Evolutionary conservation across 2,329 filamentous ascomycete species (phyloP).

Genomic region (Xylaria arbuscula): DNA sequence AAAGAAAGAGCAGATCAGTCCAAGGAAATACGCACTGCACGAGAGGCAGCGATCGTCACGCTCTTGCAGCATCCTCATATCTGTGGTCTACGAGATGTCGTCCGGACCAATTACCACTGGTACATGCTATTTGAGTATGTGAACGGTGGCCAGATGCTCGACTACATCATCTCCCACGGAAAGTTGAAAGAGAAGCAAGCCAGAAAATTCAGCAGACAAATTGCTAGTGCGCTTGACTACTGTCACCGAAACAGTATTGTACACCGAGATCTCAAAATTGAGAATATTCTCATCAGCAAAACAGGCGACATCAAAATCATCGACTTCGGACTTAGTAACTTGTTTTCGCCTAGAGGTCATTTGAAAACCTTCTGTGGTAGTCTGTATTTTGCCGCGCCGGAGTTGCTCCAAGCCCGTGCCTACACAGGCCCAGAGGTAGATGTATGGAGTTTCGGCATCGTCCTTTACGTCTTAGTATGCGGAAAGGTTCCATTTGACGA

Average conservation of each 20-base stretch:
- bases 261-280: constrained; percentile 96
- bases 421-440: constrained; percentile 98
- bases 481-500: constrained; percentile 99
- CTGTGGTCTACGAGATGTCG: constrained; percentile 93
- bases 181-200: constrained; percentile 98
- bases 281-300: constrained; percentile 99
- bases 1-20: constrained; percentile 93
- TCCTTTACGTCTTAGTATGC: constrained; percentile 95
- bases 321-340: constrained; percentile 96
- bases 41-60: constrained; percentile 96
- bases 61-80: constrained; percentile 95
- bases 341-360: constrained; percentile 86
- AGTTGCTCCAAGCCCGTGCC: constrained; percentile 90
- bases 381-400: constrained; percentile 96
- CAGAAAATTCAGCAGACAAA: constrained; percentile 96
- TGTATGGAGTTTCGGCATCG: constrained; percentile 98
- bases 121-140: constrained; percentile 99
- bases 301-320: constrained; percentile 99
- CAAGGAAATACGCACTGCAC: constrained; percentile 93
- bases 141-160: constrained; percentile 98
- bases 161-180: constrained; percentile 99
- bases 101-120: constrained; percentile 97
- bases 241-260: constrained; percentile 98
- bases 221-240: constrained; percentile 95
- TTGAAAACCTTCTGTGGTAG: constrained; percentile 98